Base-by-base conservation (phyloP, 305 asterid species). In the Petunia hybrid region DNA sequence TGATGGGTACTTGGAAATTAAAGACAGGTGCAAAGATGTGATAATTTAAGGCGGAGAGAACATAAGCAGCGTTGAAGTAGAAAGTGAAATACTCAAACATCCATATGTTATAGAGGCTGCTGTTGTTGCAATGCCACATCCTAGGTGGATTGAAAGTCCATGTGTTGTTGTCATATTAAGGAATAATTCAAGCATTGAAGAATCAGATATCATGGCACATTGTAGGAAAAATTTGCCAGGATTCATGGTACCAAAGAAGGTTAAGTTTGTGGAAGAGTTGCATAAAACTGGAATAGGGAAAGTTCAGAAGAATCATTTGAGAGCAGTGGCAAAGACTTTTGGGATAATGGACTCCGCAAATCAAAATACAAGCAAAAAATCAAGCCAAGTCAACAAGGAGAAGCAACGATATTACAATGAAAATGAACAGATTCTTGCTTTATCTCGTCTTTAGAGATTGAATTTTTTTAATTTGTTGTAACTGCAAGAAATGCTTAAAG, bases 11-110 rank as follows among this genome's bases (percentile, higher is more conserved):
- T 63, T 83, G 42, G 91, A 88, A 79, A 81, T 88, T 36, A 86
- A 85, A 38, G 89, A 86, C 22, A 77, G 91, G 51, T 88, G 87
- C 10, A 88, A 88, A 77, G 91, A 88, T 48, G 85, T 88, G 41
- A 84, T 88, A 35, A 84, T 88, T 38, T 82, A 84, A 1, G 89
- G 87, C 35, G 87, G 87, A 5, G 87, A 84, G 39, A 84, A 84
- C 71, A 55, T 84, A 22, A 84, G 87, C 66, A 84, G 87, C 6
- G 65, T 84, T 1, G 85, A 84, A 13, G 87, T 84, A 2, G 87
- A 84, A 60, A 66, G 68, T 9, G 82, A 48, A 10, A 38, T 84
- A 38, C 39, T 77, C 41, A 36, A 39, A 8, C 85, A 84, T 69
- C 83, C 82, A 4, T 40, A 41, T 13, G 85, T 82, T 36, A 38